These are phyloP conservation scores for Ceratocystis cacaofunesta DNA, from an alignment of 2,329 filamentous ascomycete genomes.

Conservation along the genomic window DNA sequence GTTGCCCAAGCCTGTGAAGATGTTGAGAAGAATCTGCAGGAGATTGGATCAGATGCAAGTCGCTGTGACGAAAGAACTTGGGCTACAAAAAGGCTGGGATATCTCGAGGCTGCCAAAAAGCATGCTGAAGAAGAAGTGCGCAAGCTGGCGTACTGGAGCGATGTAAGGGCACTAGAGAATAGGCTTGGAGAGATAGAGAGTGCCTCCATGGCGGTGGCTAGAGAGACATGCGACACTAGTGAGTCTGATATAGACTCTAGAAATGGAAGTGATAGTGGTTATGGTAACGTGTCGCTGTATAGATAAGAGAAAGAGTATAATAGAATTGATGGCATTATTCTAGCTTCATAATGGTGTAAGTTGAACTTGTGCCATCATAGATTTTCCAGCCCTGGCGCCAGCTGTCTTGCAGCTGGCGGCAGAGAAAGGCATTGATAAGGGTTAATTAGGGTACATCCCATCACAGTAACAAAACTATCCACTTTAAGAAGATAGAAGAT, in stretches of 20 bases:
- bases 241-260: background rate
- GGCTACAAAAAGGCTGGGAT: conserved; percentile 37
- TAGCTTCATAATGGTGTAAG: too few species aligned
- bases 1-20: conserved; percentile 51
- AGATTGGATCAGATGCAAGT: conserved; percentile 25
- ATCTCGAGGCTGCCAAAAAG: conserved; percentile 58
- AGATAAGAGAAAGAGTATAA: background rate
- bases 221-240: conserved; percentile 17
- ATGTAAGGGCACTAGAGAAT: conserved; percentile 55
- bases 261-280: background rate
- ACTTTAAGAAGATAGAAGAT: too few species aligned
- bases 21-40: conserved; percentile 25
- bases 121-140: conserved; percentile 70
- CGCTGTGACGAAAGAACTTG: conserved; percentile 27
- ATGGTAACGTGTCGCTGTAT: background rate
- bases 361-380: too few species aligned
- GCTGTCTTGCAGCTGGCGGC: background rate
- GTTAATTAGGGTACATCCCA: too few species aligned
- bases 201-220: conserved; percentile 26
- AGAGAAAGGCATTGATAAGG: background rate
- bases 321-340: background rate
- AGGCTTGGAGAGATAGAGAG: conserved; percentile 31
- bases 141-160: conserved; percentile 75
- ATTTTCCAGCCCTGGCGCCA: too few species aligned
- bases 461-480: too few species aligned